Evolutionary conservation across 1,284 basidiomycete genomes (phyloP), one percentile per base, ranked within the genome.

Genomic region (Leccinum huronense): DNA sequence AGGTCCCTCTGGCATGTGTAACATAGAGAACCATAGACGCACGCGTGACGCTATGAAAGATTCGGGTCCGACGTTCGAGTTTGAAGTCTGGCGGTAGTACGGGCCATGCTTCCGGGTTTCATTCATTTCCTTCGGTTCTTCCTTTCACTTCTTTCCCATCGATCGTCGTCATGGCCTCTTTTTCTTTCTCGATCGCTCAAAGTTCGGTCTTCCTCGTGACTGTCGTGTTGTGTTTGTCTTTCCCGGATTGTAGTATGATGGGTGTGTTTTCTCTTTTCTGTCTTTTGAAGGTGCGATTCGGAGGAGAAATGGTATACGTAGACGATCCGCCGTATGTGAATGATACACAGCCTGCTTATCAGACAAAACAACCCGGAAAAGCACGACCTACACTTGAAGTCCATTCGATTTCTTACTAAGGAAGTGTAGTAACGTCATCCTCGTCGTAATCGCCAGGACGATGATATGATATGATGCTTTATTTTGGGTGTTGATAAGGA

Each of bases 91-190:
- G 61, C 11, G 33, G 16, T 40, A 5, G 45, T 23, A 23, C 16
- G 5, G 4, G 61, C 36, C 51, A 40, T 11, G 61, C 19, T 33
- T 63, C 61, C 61, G 34, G 23, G n/a, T 63, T 62, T 63, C 61
- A 62, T 62, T 48, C 45, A 48, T 48, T 54, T 54, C 53, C 8
- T 62, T 33, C 48, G 40, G 36, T 33, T 33, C n/a, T 63, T 64
- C 61, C 57, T 63, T 33, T 63, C 48, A 30, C 57, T 38, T 62
- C 34, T 63, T 55, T 63, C 13, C 7, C 34, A 51, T 57, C 61
- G 48, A 62, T 62, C 61, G 16, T 14, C 31, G 13, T 19, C 34
- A n/a, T 36, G 31, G 34, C n/a, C 27, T 19, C 36, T 56, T n/a
- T 51, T 9, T 27, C 19, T 38, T 40, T 40, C 36, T 38, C 19